phyloP scores from a whole-genome alignment of 768 basidiomycete genomes.

The Artomyces pyxidatus region DNA sequence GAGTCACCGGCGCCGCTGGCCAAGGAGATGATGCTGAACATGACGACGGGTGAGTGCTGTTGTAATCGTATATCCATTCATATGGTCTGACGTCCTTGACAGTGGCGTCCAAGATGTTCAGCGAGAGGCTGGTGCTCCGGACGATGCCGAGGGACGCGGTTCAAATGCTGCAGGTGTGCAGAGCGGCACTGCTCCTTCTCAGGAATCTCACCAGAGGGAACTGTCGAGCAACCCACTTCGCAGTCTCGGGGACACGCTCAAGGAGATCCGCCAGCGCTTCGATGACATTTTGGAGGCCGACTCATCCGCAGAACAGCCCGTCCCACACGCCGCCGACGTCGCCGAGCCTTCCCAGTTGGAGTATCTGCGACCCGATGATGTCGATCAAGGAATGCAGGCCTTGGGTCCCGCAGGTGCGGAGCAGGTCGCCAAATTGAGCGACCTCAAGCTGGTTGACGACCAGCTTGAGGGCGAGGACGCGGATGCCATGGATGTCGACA shows the following conservation, averaged over 20 bases:
- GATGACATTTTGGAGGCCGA: conserved; percentile 62
- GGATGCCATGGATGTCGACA: conserved; percentile 43
- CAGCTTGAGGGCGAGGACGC: conserved; percentile 22
- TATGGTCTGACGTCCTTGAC: neutral
- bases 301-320: conserved; percentile 24
- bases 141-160: conserved; percentile 3
- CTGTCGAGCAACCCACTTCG: conserved; percentile 51
- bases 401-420: conserved; percentile 83
- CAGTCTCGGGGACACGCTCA: conserved; percentile 74
- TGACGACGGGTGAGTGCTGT: conserved; percentile 3
- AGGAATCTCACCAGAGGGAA: conserved; percentile 7
- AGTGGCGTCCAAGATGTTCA: conserved; percentile 1
- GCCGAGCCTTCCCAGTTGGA: conserved; percentile 51
- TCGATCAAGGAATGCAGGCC: conserved; percentile 74
- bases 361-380: conserved; percentile 65
- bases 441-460: conserved; percentile 64
- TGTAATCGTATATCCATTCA: neutral
- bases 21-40: conserved; percentile 1
- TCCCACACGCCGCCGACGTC: conserved; percentile 29
- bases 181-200: conserved; percentile 34
- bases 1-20: conserved; percentile 2
- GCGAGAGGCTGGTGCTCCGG: neutral
- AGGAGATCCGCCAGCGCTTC: conserved; percentile 76
- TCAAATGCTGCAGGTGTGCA: conserved; percentile 36
- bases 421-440: conserved; percentile 70